These are phyloP conservation scores for Rhytidhysteron rufulum DNA, from an alignment of 2,329 filamentous ascomycete species.

Conservation along the genomic window DNA sequence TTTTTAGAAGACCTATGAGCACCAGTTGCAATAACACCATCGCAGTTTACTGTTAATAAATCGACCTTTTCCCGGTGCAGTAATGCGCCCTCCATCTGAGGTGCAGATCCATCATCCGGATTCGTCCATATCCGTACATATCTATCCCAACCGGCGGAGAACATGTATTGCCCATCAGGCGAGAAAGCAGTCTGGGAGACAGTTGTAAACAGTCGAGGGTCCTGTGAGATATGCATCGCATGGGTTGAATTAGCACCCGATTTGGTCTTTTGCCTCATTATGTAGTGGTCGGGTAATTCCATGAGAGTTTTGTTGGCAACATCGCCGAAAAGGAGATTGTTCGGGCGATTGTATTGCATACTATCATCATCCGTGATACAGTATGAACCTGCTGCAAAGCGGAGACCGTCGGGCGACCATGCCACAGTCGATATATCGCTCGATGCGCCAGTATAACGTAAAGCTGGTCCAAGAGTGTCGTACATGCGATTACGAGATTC, in stretches of 20 bases:
- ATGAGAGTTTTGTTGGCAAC: constrained; percentile 38
- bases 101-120: constrained; percentile 18
- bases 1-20: constrained; percentile 28
- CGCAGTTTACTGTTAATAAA: constrained; percentile 45
- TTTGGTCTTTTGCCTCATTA: constrained; percentile 38
- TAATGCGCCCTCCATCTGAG: constrained; percentile 21
- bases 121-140: constrained; percentile 44
- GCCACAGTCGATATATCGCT: constrained; percentile 55
- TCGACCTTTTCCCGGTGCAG: constrained; percentile 48
- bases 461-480: constrained; percentile 41
- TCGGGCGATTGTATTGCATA: constrained; percentile 58
- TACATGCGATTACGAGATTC: constrained; percentile 26
- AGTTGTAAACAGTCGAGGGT: constrained; percentile 53
- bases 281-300: constrained; percentile 53
- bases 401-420: constrained; percentile 53
- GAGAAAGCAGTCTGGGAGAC: constrained; percentile 55
- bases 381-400: constrained; percentile 56
- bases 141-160: constrained; percentile 54
- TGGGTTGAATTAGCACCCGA: constrained; percentile 40
- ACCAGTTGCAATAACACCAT: constrained; percentile 48
- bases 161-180: constrained; percentile 42
- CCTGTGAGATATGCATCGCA: constrained; percentile 47
- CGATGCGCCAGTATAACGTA: constrained; percentile 55
- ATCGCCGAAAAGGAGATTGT: constrained; percentile 56
- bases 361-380: constrained; percentile 52